Evolutionary conservation across 192 early-diverging fungal genomes (phyloP).

Genomic region (Entomortierella parvispora): DNA sequence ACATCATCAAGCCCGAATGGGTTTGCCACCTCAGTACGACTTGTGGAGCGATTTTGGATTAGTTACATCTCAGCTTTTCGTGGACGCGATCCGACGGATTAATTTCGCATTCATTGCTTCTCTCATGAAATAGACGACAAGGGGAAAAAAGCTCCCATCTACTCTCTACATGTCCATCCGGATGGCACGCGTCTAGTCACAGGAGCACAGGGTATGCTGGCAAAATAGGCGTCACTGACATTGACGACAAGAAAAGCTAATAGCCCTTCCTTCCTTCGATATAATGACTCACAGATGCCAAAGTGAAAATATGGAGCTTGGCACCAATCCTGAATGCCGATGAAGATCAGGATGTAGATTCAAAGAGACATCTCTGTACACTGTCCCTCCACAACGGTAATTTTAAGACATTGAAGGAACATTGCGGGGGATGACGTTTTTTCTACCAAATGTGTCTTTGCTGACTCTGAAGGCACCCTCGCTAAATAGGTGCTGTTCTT

Average conservation of each 20-base stretch:
- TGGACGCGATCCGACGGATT: background rate
- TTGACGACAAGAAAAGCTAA: too few relatives aligned
- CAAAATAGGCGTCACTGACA: background rate
- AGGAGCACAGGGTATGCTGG: conserved; percentile 84
- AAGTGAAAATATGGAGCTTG: conserved; percentile 92
- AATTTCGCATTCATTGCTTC: background rate
- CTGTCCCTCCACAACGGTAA: conserved; percentile 85
- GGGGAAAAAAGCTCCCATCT: conserved; percentile 70
- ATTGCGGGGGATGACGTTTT: background rate
- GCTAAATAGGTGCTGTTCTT: conserved; percentile 76
- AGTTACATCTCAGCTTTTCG: background rate
- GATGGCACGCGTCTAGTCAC: conserved; percentile 84
- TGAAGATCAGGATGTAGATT: conserved; percentile 56
- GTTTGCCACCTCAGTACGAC: conserved; percentile 40
- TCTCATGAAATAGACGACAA: conserved; percentile 44
- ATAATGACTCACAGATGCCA: conserved; percentile 71
- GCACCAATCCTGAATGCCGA: conserved; percentile 64
- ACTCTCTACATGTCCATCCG: conserved; percentile 90
- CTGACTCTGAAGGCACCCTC: too few relatives aligned
- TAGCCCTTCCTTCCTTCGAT: background rate
- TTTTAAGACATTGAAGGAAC: background rate
- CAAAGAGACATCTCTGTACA: conserved; percentile 78
- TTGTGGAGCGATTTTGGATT: too few relatives aligned
- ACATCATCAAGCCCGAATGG: conserved; percentile 50
- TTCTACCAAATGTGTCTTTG: too few relatives aligned